phyloP scores from a whole-genome alignment of 2,329 filamentous ascomycete species.

The Colletotrichum australisinense region DNA sequence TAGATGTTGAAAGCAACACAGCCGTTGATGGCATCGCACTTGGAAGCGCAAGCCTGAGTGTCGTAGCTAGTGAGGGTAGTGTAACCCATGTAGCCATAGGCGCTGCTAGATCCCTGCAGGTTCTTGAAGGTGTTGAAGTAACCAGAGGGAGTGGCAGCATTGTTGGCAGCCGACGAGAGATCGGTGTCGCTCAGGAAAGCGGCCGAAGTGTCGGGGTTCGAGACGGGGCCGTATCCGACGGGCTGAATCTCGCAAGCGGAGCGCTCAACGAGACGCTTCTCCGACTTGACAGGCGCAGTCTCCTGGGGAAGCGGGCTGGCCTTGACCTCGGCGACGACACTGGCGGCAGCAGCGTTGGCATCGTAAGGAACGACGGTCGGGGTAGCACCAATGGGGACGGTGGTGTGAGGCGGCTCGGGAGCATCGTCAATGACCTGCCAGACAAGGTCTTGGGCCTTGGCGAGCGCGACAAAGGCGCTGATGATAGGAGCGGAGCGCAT shows the following conservation, averaged over 20 bases:
- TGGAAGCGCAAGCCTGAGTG: conserved; percentile 7
- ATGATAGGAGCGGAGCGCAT: not conserved
- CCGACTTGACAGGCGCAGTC: not conserved
- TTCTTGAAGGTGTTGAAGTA: conserved; percentile 25
- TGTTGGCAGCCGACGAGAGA: not conserved
- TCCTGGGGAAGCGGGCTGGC: conserved; percentile 2
- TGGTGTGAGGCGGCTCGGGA: not conserved
- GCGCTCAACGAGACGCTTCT: not conserved
- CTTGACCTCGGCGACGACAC: conserved; percentile 2
- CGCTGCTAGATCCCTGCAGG: conserved; percentile 10
- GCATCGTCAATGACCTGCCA: not conserved
- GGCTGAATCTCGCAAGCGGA: not conserved
- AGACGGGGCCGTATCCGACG: not conserved
- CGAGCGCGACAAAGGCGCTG: not conserved
- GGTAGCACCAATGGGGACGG: not conserved
- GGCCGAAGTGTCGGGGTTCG: not conserved
- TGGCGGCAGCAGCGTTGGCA: not conserved
- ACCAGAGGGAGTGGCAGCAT: not conserved
- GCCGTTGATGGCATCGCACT: conserved; percentile 13
- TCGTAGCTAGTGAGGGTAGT: conserved; percentile 15
- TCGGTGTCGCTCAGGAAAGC: not conserved
- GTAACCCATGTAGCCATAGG: conserved; percentile 21
- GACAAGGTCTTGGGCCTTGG: not conserved
- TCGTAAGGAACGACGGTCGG: not conserved
- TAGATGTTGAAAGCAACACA: conserved; percentile 12